Base-by-base conservation (phyloP, 495 filamentous ascomycete species). In the Penicillium salamii region DNA sequence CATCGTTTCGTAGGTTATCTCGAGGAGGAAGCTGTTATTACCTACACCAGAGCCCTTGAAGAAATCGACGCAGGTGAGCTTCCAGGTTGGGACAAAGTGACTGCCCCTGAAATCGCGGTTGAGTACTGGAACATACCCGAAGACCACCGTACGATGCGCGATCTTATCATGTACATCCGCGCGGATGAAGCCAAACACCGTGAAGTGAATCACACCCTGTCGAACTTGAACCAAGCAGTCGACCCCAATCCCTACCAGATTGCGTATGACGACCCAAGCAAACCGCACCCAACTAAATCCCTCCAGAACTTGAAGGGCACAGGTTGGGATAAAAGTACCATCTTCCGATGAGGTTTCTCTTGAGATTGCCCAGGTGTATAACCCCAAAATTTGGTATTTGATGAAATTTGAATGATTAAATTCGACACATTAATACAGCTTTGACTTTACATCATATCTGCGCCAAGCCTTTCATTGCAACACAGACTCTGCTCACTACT, bases 1-100 rank as follows among this genome's bases (percentile, higher is more conserved):
- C 93, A 98, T 66, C 87, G 93, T 34, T 98, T 98, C 65, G 92
- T 97, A 39, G 93, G 93, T 1, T 97, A 97, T 55, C 79, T 97
- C 20, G 95, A 97, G 65, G 93, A 97, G 68, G 93, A 98, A 61
- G 95, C 95, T 1, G 91, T 97, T 3, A 80, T 96, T 56, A 98
- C 95, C 3, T 98, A 98, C 72, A 90, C 90, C 0, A 82, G 90
- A 7, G 85, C 85, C 48, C 89, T 98, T 59, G 63, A 79, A 21
- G 95, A 97, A 55, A 76, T 98, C 9, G 95, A 98, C 33, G 75
- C 78, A 2, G 92, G 91, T 19, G 80, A 80, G 48, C 77, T 97
- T 6, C 90, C 90, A 1, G 80, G 84, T 54, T 98, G 95, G 92
- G 72, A 82, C 17, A 77, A 82, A 6, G 80, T 95, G 55, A 63